Conservation (phyloP, 352 stramenopile genomes). For the Phytopythium litorale region DNA sequence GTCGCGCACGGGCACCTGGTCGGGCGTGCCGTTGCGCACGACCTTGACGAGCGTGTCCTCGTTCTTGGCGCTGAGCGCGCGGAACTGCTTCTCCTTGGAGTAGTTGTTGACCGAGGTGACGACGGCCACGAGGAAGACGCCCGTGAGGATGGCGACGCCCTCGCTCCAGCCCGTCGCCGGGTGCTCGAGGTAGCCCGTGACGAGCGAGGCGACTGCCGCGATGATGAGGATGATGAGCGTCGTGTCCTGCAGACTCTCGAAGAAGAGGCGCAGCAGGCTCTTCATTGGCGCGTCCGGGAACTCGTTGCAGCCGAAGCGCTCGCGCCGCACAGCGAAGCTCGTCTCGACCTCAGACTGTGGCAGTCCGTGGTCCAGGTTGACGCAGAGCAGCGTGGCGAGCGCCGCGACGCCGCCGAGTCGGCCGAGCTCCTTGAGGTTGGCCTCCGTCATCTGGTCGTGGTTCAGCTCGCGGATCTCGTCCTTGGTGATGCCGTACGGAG, state of each 20-base stretch:
- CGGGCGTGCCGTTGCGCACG: constrained; percentile 52
- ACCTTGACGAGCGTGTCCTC: constrained; percentile 88
- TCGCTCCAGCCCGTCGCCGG: constrained; percentile 91
- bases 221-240: constrained; percentile 90
- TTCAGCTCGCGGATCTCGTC: constrained; percentile 70
- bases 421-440: constrained; percentile 54
- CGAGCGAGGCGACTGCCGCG: constrained; percentile 80
- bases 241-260: constrained; percentile 88
- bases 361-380: constrained; percentile 64
- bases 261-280: constrained; percentile 70
- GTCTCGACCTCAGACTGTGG: constrained; percentile 56
- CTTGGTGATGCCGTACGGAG: constrained; percentile 65
- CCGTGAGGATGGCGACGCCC: constrained; percentile 91
- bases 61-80: constrained; percentile 80
- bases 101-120: constrained; percentile 97
- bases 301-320: constrained; percentile 56
- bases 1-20: constrained; percentile 66
- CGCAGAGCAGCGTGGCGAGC: constrained; percentile 60
- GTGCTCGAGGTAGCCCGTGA: constrained; percentile 77
- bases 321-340: constrained; percentile 43
- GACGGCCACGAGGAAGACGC: constrained; percentile 92
- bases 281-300: constrained; percentile 83
- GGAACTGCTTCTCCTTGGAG: constrained; percentile 92
- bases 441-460: constrained; percentile 79
- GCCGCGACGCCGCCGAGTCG: constrained; percentile 52